These are phyloP conservation scores for Epichloe gansuensis DNA, from an alignment of 2,329 filamentous ascomycete genomes.

Conservation along the genomic window DNA sequence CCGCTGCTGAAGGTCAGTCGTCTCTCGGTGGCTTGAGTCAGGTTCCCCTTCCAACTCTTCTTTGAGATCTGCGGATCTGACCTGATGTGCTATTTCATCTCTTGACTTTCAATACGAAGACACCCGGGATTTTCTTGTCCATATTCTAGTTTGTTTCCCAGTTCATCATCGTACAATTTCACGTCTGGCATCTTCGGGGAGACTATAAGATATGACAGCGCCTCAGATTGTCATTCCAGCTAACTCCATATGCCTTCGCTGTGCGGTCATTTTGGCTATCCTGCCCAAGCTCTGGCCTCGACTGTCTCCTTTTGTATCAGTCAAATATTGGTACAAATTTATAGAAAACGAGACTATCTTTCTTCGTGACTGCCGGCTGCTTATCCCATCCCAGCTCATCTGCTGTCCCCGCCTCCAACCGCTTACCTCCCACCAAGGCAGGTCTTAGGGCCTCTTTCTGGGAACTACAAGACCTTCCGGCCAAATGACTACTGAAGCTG, in stretches of 20 bases:
- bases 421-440: not conserved
- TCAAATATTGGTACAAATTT: not conserved
- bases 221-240: not conserved
- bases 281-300: not conserved
- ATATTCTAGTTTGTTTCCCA: not conserved
- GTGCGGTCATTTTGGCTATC: not conserved
- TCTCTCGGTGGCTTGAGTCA: conserved; percentile 2
- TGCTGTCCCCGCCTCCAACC: not conserved
- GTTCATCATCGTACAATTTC: not conserved
- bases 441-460: not conserved
- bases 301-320: not conserved
- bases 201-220: not conserved
- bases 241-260: not conserved
- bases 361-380: not conserved
- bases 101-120: not conserved
- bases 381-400: not conserved
- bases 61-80: not conserved
- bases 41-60: not conserved
- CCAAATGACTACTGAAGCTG: conserved; percentile 14
- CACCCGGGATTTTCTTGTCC: not conserved
- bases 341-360: not conserved
- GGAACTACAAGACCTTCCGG: not conserved
- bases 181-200: not conserved
- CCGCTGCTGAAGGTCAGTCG: not conserved
- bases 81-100: not conserved